Evolutionary conservation across 306 rosid species (phyloP).

Genomic region (Dryas octopetala): DNA sequence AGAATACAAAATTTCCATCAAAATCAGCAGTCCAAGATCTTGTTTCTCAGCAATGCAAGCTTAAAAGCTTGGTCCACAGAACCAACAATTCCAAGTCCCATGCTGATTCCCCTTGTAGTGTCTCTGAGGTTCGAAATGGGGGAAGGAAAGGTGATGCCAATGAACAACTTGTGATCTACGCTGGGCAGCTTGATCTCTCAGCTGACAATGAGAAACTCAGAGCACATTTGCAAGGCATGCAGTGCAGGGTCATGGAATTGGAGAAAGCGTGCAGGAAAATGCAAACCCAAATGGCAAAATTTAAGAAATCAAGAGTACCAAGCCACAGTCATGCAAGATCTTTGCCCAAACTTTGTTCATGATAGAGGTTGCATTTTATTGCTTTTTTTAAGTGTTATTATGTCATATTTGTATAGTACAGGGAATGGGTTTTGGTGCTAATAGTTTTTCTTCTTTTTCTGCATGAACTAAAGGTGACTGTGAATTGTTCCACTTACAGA

Average conservation of each 20-base stretch:
- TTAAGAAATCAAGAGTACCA: conserved; percentile 62
- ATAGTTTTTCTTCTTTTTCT: conserved; percentile 24
- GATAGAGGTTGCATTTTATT: conserved; percentile 21
- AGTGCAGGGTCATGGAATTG: conserved; percentile 81
- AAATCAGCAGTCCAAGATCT: conserved; percentile 62
- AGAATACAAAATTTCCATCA: conserved; percentile 66
- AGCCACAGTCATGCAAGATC: conserved; percentile 57
- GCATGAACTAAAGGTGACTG: conserved; percentile 27
- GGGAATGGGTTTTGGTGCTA: conserved; percentile 32
- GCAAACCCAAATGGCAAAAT: conserved; percentile 76
- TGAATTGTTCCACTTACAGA: conserved; percentile 26
- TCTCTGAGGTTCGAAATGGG: conserved; percentile 28
- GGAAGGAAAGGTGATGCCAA: conserved; percentile 40
- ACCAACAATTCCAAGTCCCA: conserved; percentile 38
- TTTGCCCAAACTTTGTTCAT: conserved; percentile 87
- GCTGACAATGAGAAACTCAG: conserved; percentile 58
- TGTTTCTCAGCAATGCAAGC: conserved; percentile 62
- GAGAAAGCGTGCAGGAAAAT: conserved; percentile 79
- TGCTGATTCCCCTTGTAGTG: conserved; percentile 38
- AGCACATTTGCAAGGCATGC: conserved; percentile 87
- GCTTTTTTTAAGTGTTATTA: conserved; percentile 18
- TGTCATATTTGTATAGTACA: conserved; percentile 47
- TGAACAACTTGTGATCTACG: conserved; percentile 58
- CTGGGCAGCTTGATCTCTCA: conserved; percentile 52
- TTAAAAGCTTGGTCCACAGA: conserved; percentile 50